phyloP scores from a whole-genome alignment of 2,329 filamentous ascomycete species.

The Fusarium buharicum region DNA sequence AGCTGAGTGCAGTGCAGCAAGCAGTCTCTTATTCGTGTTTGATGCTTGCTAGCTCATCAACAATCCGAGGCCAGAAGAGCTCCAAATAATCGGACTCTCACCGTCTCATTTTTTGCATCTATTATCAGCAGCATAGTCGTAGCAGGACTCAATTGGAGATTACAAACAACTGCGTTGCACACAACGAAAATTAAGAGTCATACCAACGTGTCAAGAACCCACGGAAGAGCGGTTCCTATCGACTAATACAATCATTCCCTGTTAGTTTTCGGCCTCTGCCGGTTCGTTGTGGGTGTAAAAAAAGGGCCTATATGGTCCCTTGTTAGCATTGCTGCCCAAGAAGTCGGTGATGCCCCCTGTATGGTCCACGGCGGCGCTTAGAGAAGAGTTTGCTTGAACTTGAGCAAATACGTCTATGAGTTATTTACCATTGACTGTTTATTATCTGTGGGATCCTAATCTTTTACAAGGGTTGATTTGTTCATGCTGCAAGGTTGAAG shows the following conservation, averaged over 20 bases:
- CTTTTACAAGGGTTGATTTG: conserved; percentile 22
- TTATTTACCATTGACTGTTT: not conserved
- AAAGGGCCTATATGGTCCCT: conserved; percentile 9
- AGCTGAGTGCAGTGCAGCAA: not conserved
- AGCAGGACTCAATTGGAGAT: not conserved
- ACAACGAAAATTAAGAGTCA: conserved; percentile 28
- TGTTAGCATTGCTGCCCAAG: conserved; percentile 38
- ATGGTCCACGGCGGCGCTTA: conserved; percentile 38
- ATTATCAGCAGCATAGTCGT: too few species aligned
- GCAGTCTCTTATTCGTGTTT: conserved; percentile 23
- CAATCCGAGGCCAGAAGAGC: conserved; percentile 24
- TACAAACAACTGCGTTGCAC: not conserved
- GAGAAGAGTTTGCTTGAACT: conserved; percentile 9
- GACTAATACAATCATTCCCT: conserved; percentile 18
- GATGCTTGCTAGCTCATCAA: conserved; percentile 27
- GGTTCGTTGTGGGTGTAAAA: conserved; percentile 23
- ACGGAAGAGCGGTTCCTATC: conserved; percentile 5
- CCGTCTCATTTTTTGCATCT: not conserved
- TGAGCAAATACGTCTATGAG: not conserved
- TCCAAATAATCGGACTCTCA: not conserved
- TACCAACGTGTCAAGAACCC: conserved; percentile 34
- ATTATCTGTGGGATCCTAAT: conserved; percentile 12
- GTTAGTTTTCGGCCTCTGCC: not conserved
- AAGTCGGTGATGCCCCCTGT: conserved; percentile 35
- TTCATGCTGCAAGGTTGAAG: not conserved